Base-by-base conservation (phyloP, 495 filamentous ascomycete genomes). In the Tuber calosporum region DNA sequence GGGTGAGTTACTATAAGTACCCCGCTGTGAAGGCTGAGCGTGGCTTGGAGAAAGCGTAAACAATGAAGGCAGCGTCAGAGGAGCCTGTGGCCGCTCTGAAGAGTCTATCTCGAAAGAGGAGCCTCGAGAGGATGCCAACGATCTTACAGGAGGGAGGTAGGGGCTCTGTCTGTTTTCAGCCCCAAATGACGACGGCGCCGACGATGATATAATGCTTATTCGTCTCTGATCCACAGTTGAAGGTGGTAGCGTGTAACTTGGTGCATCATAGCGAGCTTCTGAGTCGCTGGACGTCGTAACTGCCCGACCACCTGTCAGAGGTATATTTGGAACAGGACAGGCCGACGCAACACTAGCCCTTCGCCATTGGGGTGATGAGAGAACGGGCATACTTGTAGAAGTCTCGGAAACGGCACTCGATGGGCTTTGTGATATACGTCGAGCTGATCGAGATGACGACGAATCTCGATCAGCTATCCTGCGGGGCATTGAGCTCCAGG, bases 51-150 rank as follows among this genome's bases (percentile, higher is more conserved):
- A 43, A 73, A 77, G 74, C 53, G 71, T 26, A 39, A 77, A 78
- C 68, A 77, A 74, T 48, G 75, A 78, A 45, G 76, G 72, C 37
- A 79, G 53, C 73, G 71, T 75, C 48, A 79, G 45, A 66, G 69
- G 42, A 74, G 69, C 69, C 17, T 73, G 71, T 67, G 45, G 62
- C 53, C 78, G 74, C 38, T 80, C 77, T 9, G 72, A 70, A 43
- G 69, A 36, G 19, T 81, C 80, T 68, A 74, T 77, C 70, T 79
- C 79, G 48, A 80, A 77, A 36, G 80, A 81, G 43, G 80, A 81
- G 20, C 76, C 80, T 41, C 80, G 77, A 62, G 80, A 81, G 48
- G 77, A 77, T 66, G 80, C 76, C n/a, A 81, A 72, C 17, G 79
- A 81, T 37, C 71, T 67, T 73, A 81, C 80, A 34, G 80, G 70